Evolutionary conservation across 2,329 filamentous ascomycete species (phyloP).

Genomic region (Colletotrichum tropicicola): DNA sequence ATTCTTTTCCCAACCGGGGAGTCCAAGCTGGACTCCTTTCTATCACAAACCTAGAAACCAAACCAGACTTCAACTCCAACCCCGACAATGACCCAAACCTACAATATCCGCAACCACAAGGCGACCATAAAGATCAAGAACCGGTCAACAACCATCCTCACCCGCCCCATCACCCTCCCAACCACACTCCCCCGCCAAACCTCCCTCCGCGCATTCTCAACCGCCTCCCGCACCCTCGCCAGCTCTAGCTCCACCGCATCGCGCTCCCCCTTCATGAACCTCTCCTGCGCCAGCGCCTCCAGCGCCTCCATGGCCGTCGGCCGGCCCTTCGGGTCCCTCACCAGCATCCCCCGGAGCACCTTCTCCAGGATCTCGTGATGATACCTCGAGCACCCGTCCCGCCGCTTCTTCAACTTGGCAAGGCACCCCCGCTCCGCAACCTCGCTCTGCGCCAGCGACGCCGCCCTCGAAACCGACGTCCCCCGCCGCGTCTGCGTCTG

Average conservation of each 20-base stretch:
- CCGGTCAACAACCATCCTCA: not conserved
- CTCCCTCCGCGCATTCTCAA: not conserved
- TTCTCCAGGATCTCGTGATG: not conserved
- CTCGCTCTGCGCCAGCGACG: too few species aligned
- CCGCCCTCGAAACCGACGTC: too few species aligned
- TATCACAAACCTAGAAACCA: too few species aligned
- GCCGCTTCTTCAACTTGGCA: not conserved
- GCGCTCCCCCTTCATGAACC: too few species aligned
- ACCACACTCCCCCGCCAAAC: not conserved
- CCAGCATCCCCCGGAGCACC: slow-evolving; percentile 1
- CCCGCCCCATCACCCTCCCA: not conserved
- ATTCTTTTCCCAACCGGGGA: too few species aligned
- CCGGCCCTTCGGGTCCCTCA: not conserved
- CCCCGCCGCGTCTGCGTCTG: too few species aligned
- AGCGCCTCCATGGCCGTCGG: not conserved
- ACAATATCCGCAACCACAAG: not conserved
- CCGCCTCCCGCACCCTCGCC: too few species aligned
- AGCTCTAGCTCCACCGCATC: too few species aligned
- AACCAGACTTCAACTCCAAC: not conserved
- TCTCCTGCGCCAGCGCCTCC: not conserved
- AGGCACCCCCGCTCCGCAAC: not conserved
- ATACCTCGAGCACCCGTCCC: not conserved
- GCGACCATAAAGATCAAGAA: not conserved
- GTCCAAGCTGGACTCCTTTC: too few species aligned
- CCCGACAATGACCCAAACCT: not conserved